phyloP scores from a whole-genome alignment of 495 filamentous ascomycete species.

The Chaetomium fimeti region DNA sequence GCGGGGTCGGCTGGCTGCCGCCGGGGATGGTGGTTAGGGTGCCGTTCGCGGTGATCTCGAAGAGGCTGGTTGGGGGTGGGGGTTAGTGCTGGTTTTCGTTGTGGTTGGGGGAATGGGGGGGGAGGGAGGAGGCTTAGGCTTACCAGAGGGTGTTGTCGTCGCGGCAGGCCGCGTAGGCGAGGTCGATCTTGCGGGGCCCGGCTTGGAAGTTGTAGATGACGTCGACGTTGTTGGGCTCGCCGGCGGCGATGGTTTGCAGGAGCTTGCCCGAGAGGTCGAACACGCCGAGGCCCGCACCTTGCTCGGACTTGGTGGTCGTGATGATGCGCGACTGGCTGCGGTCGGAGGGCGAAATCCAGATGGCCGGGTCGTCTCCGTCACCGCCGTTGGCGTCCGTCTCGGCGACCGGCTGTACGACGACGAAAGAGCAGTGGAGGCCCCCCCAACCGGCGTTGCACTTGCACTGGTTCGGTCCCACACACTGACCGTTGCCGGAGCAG shows the following conservation, averaged over 20 bases:
- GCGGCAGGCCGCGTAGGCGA: conserved; percentile 18
- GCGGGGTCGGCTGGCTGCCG: conserved; percentile 3
- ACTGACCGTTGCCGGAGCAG: conserved; percentile 19
- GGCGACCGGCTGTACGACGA: conserved; percentile 4
- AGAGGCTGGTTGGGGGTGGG: conserved; percentile 4
- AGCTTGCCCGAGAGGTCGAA: conserved; percentile 21
- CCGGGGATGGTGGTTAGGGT: conserved; percentile 10
- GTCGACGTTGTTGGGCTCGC: conserved; percentile 20
- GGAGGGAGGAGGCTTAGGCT: neutral
- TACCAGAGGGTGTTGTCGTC: conserved; percentile 17
- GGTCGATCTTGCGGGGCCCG: conserved; percentile 12
- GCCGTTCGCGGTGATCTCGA: conserved; percentile 16
- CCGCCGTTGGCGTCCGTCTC: conserved; percentile 19
- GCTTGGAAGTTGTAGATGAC: conserved; percentile 17
- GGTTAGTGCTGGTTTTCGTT: neutral
- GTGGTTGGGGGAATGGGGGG: neutral
- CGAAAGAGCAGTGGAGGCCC: conserved; percentile 20
- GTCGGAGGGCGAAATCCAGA: conserved; percentile 20
- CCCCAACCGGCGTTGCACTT: conserved; percentile 17
- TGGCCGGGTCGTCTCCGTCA: conserved; percentile 22
- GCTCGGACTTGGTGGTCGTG: conserved; percentile 18
- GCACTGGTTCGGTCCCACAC: conserved; percentile 14
- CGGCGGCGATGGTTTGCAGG: conserved; percentile 14
- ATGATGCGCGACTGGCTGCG: conserved; percentile 18
- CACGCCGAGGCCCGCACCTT: conserved; percentile 14